Evolutionary conservation across 192 early-diverging fungal species (phyloP).

Genomic region (Coemansia sp.): DNA sequence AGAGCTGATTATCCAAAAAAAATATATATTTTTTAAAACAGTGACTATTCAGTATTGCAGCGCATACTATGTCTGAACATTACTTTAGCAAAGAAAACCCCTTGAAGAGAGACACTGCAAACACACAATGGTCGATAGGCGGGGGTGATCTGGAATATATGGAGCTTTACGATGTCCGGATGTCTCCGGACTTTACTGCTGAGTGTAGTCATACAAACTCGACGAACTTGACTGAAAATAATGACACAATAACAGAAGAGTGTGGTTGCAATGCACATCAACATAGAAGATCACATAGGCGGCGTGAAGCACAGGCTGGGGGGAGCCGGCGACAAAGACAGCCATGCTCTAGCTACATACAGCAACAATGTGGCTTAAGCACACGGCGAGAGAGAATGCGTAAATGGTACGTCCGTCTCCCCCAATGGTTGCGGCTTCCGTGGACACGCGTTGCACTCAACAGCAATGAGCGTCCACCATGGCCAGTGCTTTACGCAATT

Average conservation of each 20-base stretch:
- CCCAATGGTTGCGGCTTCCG: conserved; percentile 35
- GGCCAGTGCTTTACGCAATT: conserved; percentile 33
- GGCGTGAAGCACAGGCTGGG: conserved; percentile 2
- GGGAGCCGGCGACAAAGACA: conserved; percentile 12
- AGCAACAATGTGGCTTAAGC: neutral
- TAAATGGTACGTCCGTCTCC: conserved; percentile 10
- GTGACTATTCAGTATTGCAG: neutral
- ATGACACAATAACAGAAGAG: conserved; percentile 2
- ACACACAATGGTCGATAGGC: neutral
- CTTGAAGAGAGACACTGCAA: neutral
- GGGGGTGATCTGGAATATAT: neutral
- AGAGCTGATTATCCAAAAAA: neutral
- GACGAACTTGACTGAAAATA: conserved; percentile 4
- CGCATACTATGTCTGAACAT: neutral
- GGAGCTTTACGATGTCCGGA: neutral
- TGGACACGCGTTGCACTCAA: conserved; percentile 45
- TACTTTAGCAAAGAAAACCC: neutral
- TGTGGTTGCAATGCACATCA: conserved; percentile 12
- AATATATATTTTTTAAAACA: neutral
- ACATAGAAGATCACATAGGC: conserved; percentile 5
- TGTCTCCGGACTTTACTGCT: neutral
- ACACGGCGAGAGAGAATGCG: neutral
- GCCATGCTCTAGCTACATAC: conserved; percentile 3
- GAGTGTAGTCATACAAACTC: neutral
- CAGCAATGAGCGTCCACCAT: conserved; percentile 31